Percentiles rank a stretch among this genome's conserved stretches.
Conservation (phyloP, 768 basidiomycete species). For the Lanmaoa rubissima region DNA sequence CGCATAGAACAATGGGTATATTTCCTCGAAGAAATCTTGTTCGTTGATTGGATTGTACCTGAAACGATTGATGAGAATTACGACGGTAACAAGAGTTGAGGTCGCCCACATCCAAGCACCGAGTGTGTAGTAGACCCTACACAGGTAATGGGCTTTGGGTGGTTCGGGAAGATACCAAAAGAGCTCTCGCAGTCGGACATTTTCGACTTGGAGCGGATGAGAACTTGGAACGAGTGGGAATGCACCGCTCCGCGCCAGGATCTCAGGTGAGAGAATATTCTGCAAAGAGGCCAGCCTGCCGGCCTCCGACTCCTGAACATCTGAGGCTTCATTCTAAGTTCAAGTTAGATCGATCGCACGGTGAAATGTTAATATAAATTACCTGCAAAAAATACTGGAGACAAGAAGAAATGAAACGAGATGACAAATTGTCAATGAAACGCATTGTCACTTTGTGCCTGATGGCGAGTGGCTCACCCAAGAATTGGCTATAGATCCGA, state of each 20-base stretch:
- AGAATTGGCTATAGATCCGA: constrained; percentile 72
- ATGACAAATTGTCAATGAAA: constrained; percentile 13
- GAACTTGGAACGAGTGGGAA: constrained; percentile 55
- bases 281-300: constrained; percentile 49
- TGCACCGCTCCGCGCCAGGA: constrained; percentile 61
- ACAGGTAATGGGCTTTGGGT: constrained; percentile 58
- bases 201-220: constrained; percentile 39
- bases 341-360: constrained; percentile 9
- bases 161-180: constrained; percentile 69
- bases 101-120: constrained; percentile 68
- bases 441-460: neutral
- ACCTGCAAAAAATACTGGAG: constrained; percentile 74
- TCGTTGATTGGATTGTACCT: constrained; percentile 70
- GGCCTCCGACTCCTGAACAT: constrained; percentile 49
- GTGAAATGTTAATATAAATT: constrained; percentile 4
- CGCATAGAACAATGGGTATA: constrained; percentile 58
- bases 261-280: constrained; percentile 56
- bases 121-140: constrained; percentile 58
- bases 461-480: constrained; percentile 44
- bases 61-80: constrained; percentile 7
- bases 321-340: constrained; percentile 56
- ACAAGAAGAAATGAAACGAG: neutral
- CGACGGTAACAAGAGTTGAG: neutral
- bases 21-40: constrained; percentile 58
- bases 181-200: constrained; percentile 52